A percentile compares a stretch with the other conserved stretches of the same genome.
Conservation (phyloP, 192 early-diverging fungal species). For the Dimargaris verticillata region DNA sequence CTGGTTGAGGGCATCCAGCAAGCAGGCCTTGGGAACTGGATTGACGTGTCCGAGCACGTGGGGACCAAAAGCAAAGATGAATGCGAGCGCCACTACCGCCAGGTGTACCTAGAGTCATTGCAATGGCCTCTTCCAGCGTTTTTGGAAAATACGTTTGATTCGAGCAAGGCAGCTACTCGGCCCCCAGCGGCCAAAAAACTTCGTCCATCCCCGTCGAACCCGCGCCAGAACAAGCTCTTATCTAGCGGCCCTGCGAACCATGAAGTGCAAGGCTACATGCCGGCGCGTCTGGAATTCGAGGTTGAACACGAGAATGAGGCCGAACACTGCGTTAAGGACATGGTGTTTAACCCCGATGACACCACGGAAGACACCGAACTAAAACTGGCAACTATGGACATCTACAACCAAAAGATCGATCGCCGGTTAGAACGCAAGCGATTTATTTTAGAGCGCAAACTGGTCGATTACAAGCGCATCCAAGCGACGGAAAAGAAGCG, state of each 20-base stretch:
- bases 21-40: conserved; percentile 96
- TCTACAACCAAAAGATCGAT: conserved; percentile 81
- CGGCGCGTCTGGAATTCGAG: conserved; percentile 88
- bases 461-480: conserved; percentile 75
- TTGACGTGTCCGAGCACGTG: conserved; percentile 81
- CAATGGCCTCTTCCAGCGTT: conserved; percentile 75
- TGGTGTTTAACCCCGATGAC: conserved; percentile 80
- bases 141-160: conserved; percentile 53
- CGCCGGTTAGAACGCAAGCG: conserved; percentile 66
- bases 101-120: conserved; percentile 58
- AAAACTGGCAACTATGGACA: conserved; percentile 74
- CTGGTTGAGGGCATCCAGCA: conserved; percentile 81
- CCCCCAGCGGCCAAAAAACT: conserved; percentile 15
- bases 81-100: conserved; percentile 77
- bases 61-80: conserved; percentile 79
- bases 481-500: conserved; percentile 65
- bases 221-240: conserved; percentile 38
- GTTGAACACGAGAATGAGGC: conserved; percentile 93
- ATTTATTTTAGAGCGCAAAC: conserved; percentile 74
- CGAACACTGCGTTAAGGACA: conserved; percentile 86
- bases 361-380: conserved; percentile 72
- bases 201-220: conserved; percentile 12
- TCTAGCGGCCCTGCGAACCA: conserved; percentile 81
- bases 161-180: conserved; percentile 25
- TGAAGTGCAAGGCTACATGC: conserved; percentile 96